Conservation (phyloP, 2,329 filamentous ascomycete species). For the Camptophora hylomeconis region DNA sequence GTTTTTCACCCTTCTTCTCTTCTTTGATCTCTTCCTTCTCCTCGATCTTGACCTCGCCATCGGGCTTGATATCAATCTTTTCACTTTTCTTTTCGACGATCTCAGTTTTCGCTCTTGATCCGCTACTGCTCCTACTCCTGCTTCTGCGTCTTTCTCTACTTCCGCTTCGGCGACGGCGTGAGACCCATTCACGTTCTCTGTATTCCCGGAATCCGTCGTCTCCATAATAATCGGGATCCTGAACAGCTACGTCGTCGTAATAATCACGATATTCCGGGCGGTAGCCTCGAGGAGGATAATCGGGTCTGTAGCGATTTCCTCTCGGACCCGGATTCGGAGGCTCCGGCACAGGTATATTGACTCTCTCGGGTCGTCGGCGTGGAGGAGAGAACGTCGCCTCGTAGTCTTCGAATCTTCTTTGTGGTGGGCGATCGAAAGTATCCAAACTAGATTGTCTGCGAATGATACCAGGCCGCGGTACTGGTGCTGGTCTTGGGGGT, state of each 20-base stretch:
- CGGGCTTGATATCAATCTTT: slow-evolving; percentile 29
- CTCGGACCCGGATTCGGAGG: no score
- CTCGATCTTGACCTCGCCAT: slow-evolving; percentile 51
- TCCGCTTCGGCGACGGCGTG: no score
- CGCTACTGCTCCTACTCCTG: slow-evolving; percentile 21
- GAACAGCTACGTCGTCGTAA: slow-evolving; percentile 53
- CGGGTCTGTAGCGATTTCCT: no score
- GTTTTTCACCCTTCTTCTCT: slow-evolving; percentile 40
- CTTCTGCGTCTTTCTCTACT: no score
- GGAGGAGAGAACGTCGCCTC: slow-evolving; percentile 25
- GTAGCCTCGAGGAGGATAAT: slow-evolving; percentile 36
- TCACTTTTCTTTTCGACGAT: slow-evolving; percentile 19
- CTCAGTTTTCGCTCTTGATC: slow-evolving; percentile 13
- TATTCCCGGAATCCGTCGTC: slow-evolving; percentile 61
- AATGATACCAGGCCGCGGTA: slow-evolving; percentile 53
- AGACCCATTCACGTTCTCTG: slow-evolving; percentile 47
- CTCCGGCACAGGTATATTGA: slow-evolving; percentile 57
- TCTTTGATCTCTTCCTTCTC: slow-evolving; percentile 51
- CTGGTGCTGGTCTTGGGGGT: slow-evolving; percentile 38
- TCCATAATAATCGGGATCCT: slow-evolving; percentile 54
- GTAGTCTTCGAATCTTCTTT: slow-evolving; percentile 35
- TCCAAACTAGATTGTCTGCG: slow-evolving; percentile 81
- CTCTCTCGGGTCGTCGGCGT: slow-evolving; percentile 36
- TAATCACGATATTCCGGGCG: slow-evolving; percentile 45
- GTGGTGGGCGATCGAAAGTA: slow-evolving; percentile 69